Evolutionary conservation across 148 eudicot species (phyloP).

Genomic region (Gaultheria prostrata): DNA sequence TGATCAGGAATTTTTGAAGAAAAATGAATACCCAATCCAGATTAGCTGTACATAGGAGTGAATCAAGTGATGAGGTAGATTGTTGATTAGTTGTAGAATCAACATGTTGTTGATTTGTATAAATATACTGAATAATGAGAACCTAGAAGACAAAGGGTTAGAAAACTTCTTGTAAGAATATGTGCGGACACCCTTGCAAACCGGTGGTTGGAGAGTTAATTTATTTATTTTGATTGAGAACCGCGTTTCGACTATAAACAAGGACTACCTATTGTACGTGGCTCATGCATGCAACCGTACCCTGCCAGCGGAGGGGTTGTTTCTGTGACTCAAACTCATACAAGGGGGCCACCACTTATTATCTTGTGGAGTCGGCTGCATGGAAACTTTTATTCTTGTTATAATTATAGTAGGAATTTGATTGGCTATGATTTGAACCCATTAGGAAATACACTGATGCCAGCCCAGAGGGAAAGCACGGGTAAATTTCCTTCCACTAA

Average conservation of each 20-base stretch:
- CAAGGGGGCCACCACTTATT: no score
- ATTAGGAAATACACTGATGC: no score
- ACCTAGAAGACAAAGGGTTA: background rate
- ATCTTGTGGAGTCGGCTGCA: no score
- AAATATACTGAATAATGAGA: background rate
- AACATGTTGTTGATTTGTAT: background rate
- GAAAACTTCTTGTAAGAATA: background rate
- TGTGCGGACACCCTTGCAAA: background rate
- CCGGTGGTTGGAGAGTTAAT: background rate
- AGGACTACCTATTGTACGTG: no score
- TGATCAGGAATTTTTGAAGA: background rate
- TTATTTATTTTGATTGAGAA: background rate
- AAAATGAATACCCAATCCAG: background rate
- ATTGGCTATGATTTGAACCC: no score
- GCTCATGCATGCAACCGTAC: no score
- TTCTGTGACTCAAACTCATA: no score
- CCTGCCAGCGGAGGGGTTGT: no score
- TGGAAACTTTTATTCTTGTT: no score
- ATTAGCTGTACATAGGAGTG: background rate
- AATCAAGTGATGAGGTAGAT: background rate
- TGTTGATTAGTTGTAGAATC: background rate
- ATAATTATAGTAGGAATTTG: no score
- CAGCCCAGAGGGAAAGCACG: no score
- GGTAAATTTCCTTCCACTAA: no score
- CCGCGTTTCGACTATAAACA: background rate